Evolutionary conservation across 805 yeast species (phyloP).

Genomic region (Blastobotrys mokoenaii): DNA sequence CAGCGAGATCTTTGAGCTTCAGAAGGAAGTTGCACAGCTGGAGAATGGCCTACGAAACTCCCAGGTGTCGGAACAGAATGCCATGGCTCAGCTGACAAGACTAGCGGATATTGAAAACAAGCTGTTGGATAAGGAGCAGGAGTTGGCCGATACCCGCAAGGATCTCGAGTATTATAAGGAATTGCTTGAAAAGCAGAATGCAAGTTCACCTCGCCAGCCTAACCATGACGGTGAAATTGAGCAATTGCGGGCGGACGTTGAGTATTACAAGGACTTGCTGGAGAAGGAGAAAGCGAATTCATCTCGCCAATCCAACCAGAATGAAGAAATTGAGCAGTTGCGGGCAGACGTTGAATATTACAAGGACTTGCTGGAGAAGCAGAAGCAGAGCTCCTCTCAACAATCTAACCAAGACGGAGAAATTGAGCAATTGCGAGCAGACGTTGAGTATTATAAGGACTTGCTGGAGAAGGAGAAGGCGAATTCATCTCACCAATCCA

Average conservation of each 20-base stretch:
- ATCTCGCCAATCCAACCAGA: conserved; percentile 17
- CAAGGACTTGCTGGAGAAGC: conserved; percentile 6
- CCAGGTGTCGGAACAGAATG: conserved; percentile 21
- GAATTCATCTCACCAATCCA: conserved; percentile 12
- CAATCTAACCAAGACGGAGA: conserved; percentile 26
- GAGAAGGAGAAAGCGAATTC: conserved; percentile 1
- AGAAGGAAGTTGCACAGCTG: conserved; percentile 18
- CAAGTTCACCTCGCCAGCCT: neutral
- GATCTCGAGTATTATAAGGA: conserved; percentile 12
- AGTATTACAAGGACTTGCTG: conserved; percentile 9
- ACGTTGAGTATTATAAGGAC: conserved; percentile 12
- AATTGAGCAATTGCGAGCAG: conserved; percentile 12
- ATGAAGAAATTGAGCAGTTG: conserved; percentile 19
- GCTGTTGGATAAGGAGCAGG: conserved; percentile 26
- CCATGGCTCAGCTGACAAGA: conserved; percentile 25
- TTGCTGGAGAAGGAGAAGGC: conserved; percentile 2
- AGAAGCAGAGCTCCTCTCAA: conserved; percentile 1
- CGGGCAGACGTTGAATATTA: conserved; percentile 3
- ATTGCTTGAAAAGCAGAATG: conserved; percentile 4
- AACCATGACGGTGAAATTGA: conserved; percentile 22
- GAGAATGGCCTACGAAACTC: conserved; percentile 19
- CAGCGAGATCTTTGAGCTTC: conserved; percentile 20
- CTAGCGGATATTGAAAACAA: conserved; percentile 31
- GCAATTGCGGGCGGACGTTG: conserved; percentile 13
- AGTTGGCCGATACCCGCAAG: conserved; percentile 15